Evolutionary conservation across 805 yeast species (phyloP).

Genomic region (Spencermartinsiella europaea): DNA sequence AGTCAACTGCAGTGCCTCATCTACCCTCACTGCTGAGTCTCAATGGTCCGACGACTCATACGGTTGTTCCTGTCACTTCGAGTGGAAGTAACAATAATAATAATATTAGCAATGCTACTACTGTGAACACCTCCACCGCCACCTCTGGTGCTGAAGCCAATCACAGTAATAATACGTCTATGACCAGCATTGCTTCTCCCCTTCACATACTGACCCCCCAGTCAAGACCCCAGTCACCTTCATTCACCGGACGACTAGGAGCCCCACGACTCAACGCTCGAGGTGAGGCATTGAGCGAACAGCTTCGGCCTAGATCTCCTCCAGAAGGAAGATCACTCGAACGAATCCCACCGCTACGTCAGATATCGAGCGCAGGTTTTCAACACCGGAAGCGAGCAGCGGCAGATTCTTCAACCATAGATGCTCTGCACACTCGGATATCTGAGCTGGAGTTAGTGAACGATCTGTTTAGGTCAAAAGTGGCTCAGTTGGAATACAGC

Average conservation of each 20-base stretch:
- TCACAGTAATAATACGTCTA: too few species aligned
- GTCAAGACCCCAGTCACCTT: conserved; percentile 23
- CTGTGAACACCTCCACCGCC: conserved; percentile 2
- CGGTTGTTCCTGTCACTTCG: too few species aligned
- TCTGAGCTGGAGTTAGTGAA: conserved; percentile 89
- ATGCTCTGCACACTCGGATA: conserved; percentile 54
- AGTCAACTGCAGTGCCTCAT: neutral
- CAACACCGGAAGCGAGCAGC: neutral
- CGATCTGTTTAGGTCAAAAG: conserved; percentile 78
- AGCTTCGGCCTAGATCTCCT: conserved; percentile 18
- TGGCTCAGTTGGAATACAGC: conserved; percentile 68
- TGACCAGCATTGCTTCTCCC: conserved; percentile 2
- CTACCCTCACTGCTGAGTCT: neutral
- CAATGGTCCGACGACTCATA: neutral
- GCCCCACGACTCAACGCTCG: conserved; percentile 5
- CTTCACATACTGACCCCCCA: conserved; percentile 23
- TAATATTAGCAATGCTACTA: neutral
- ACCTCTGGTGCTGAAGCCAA: conserved; percentile 4
- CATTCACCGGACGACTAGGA: neutral
- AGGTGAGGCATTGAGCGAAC: conserved; percentile 19
- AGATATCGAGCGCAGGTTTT: conserved; percentile 3
- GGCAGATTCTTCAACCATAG: conserved; percentile 1
- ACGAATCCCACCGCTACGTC: conserved; percentile 14
- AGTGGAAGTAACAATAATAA: too few species aligned
- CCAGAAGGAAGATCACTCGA: conserved; percentile 10